Percentiles rank a stretch among this genome's conserved stretches.
Conservation (phyloP, 2,329 filamentous ascomycete genomes). For the Ophiostoma montium region DNA sequence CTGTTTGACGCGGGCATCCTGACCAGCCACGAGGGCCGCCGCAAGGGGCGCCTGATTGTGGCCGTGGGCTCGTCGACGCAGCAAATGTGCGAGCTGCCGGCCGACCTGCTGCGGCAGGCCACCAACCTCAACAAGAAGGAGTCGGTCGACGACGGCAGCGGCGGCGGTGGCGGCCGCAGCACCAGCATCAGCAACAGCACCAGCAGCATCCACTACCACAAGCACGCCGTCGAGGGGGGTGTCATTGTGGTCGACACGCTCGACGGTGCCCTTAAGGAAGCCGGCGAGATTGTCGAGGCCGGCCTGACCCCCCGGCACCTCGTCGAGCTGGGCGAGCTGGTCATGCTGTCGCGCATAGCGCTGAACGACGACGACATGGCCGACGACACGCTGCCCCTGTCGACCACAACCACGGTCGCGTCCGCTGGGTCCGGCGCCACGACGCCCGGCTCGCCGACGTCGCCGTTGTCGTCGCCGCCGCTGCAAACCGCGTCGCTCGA, state of each 20-base stretch:
- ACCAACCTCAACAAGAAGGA: slow-evolving; percentile 18
- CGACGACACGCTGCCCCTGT: background rate
- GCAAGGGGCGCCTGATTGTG: slow-evolving; percentile 57
- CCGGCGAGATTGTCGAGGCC: slow-evolving; percentile 74
- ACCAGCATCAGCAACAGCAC: slow-evolving; percentile 16
- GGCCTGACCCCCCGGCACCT: slow-evolving; percentile 59
- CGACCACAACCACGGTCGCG: background rate
- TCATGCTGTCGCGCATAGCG: slow-evolving; percentile 40
- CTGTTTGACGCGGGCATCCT: slow-evolving; percentile 63
- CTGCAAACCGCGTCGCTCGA: slow-evolving; percentile 1
- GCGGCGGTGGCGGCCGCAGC: slow-evolving; percentile 22
- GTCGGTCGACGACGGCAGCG: slow-evolving; percentile 16
- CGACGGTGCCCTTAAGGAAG: slow-evolving; percentile 65
- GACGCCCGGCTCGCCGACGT: background rate
- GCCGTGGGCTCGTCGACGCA: slow-evolving; percentile 57
- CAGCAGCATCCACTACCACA: slow-evolving; percentile 50
- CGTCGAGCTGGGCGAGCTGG: slow-evolving; percentile 77
- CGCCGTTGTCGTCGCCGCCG: background rate
- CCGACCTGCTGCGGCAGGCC: slow-evolving; percentile 56
- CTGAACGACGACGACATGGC: slow-evolving; percentile 20
- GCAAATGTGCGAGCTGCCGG: slow-evolving; percentile 71
- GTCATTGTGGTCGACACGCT: slow-evolving; percentile 63
- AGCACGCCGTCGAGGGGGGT: slow-evolving; percentile 47
- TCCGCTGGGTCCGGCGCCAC: slow-evolving; percentile 5
- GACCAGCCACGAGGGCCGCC: slow-evolving; percentile 54